A percentile compares a stretch with the other conserved stretches of the same genome.
These are phyloP conservation scores for Mycena crocata DNA, from an alignment of 768 basidiomycete genomes.

Conservation along the genomic window DNA sequence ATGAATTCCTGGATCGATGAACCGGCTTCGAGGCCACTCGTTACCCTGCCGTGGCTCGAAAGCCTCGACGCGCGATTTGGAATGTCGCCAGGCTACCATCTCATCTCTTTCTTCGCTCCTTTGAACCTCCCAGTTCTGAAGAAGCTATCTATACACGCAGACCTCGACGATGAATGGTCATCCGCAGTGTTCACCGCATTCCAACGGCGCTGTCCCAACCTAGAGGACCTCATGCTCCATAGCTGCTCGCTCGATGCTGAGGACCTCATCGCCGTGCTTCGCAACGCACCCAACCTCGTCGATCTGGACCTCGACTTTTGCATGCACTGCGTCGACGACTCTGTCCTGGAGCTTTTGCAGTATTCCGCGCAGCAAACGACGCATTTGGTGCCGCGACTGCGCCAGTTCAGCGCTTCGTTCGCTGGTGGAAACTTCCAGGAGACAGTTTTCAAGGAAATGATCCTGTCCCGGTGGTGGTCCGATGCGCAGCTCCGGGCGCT, in stretches of 20 bases:
- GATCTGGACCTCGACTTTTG: neutral
- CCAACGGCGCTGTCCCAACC: constrained; percentile 1
- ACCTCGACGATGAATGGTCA: neutral
- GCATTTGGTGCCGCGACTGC: neutral
- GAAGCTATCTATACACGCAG: neutral
- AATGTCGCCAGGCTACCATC: neutral
- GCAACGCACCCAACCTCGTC: neutral
- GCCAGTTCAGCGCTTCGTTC: neutral
- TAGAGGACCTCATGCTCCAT: neutral
- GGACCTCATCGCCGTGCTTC: neutral
- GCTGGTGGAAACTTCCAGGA: neutral
- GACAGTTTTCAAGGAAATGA: neutral
- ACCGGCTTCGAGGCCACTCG: neutral
- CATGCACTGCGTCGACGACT: neutral
- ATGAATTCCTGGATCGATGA: neutral
- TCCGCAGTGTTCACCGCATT: constrained; percentile 4
- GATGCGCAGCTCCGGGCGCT: neutral
- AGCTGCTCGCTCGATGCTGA: neutral
- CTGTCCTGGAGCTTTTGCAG: neutral
- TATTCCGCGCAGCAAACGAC: neutral
- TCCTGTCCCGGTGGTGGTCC: constrained; percentile 17
- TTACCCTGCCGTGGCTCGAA: neutral
- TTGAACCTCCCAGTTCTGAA: constrained; percentile 16
- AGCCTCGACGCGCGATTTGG: neutral
- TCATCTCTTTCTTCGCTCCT: constrained; percentile 12